Conservation (phyloP, 1,139 yeast species). For the Torulaspora globosa region DNA sequence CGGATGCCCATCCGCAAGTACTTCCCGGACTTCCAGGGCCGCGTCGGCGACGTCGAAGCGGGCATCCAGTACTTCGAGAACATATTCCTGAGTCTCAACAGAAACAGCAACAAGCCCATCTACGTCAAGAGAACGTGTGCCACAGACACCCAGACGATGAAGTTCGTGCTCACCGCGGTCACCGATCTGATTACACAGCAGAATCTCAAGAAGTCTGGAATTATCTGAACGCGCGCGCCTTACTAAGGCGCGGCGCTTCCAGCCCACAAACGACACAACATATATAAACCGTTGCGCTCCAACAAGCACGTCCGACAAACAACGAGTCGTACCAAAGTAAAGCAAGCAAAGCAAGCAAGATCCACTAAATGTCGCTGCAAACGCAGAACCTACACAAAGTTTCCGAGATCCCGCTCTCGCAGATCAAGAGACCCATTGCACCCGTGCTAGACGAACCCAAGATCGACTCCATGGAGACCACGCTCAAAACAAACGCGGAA, state of each 20-base stretch:
- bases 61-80: constrained; percentile 66
- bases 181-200: constrained; percentile 87
- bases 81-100: constrained; percentile 57
- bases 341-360: not conserved
- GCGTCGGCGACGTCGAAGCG: constrained; percentile 57
- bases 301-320: too few relatives aligned
- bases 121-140: constrained; percentile 95
- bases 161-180: constrained; percentile 84
- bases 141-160: constrained; percentile 84
- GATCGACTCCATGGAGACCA: constrained; percentile 75
- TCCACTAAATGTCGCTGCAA: constrained; percentile 44
- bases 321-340: not conserved
- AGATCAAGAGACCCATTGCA: constrained; percentile 74
- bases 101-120: constrained; percentile 55
- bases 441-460: constrained; percentile 72
- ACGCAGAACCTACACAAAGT: constrained; percentile 44
- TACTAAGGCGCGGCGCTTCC: constrained; percentile 1
- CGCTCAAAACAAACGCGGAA: constrained; percentile 60
- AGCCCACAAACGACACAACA: constrained; percentile 2
- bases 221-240: constrained; percentile 43
- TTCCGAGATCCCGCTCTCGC: constrained; percentile 56
- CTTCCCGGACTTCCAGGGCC: constrained; percentile 70
- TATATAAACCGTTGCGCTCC: constrained; percentile 6
- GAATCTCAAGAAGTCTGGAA: constrained; percentile 77
- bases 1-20: constrained; percentile 60